Evolutionary conservation across 345 rosid genomes (phyloP).

Genomic region (Eucalyptus pauciflora): DNA sequence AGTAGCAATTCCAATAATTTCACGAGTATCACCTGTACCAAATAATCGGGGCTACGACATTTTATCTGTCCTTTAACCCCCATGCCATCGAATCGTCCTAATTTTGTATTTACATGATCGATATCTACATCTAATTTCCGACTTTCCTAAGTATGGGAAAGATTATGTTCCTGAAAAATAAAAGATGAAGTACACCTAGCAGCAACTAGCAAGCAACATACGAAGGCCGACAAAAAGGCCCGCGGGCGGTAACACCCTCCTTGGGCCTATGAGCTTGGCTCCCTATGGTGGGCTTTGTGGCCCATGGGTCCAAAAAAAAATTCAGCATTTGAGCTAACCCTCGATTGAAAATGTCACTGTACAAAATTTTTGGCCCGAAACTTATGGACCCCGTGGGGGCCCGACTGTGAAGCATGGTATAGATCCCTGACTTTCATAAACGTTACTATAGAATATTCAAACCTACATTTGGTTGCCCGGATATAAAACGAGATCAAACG

Average conservation of each 20-base stretch:
- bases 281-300: neutral
- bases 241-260: neutral
- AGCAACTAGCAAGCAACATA: neutral
- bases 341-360: neutral
- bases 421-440: too few species aligned
- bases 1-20: neutral
- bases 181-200: neutral
- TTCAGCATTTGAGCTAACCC: neutral
- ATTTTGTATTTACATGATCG: neutral
- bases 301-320: neutral
- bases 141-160: neutral
- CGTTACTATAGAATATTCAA: neutral
- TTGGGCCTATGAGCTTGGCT: neutral
- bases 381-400: neutral
- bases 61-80: neutral
- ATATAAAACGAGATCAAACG: neutral
- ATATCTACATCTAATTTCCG: neutral
- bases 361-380: neutral
- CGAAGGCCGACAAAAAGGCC: neutral
- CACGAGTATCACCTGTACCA: fast-evolving
- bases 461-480: neutral
- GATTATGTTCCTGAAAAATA: neutral
- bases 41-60: too few species aligned
- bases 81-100: neutral
- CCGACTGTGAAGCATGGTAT: neutral